Base-by-base conservation (phyloP, 106 monocot genomes). In the Hemerocallis citrina region DNA sequence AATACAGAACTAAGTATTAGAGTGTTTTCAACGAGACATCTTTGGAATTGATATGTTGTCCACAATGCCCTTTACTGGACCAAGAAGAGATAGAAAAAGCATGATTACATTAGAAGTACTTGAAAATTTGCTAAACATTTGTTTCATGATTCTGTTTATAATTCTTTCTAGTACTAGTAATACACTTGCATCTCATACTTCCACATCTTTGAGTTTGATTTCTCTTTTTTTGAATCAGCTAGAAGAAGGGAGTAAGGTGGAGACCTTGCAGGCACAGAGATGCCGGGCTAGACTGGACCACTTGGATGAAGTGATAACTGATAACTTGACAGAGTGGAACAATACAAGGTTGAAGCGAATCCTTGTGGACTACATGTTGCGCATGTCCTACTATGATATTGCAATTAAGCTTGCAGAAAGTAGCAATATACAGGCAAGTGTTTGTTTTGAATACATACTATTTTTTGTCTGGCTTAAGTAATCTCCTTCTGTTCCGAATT, bases 361-460 rank as follows among this genome's bases (percentile, higher is more conserved):
- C 33, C 71, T 96, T 6, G 86, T 96, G 40, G 96, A 96, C 64
- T 96, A 91, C 69, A 84, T 96, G 96, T 59, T 91, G 42, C 84
- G 87, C 6, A 75, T 84, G 81, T 90, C 96, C 1, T 96, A 79
- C 65, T 91, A 81, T 32, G 84, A 91, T 32, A 74, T 84, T 15
- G 90, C 96, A 9, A 41, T 59, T 38, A 79, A 77, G 52, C 72
- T 96, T 42, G 79, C 81, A 0, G 72, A 96, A 51, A 57, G 44
- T 40, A 72, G 63, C 64, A 72, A 79, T 22, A 84, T 91, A 48
- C 84, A 84, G 74, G 96, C 84, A 69, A 30, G 34, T 5, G n/a
- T n/a, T 59, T 25, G 16, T 21, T 59, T 59, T 59, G 36, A n/a
- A n/a, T n/a, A n/a, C n/a, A n/a, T n/a, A n/a, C n/a, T n/a, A n/a